Base-by-base conservation (phyloP, 1,284 basidiomycete genomes). In the Cutaneotrichosporon mucoides region DNA sequence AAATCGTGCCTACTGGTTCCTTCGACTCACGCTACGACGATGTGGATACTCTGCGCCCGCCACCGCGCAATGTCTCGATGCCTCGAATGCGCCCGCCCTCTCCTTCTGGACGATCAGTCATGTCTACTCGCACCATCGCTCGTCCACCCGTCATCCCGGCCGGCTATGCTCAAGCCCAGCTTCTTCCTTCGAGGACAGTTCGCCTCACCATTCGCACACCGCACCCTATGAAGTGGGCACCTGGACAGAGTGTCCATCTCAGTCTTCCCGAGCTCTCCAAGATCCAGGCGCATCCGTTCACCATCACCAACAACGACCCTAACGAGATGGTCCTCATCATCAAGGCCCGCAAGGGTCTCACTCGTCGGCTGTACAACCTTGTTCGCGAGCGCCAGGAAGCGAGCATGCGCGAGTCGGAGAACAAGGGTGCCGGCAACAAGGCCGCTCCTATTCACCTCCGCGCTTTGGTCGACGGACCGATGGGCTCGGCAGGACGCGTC, bases 271-370 rank as follows among this genome's bases (percentile, higher is more conserved):
- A 82, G 16, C 80, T 93, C 10, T 85, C 86, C 6, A 81, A 79
- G 47, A 81, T 87, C 72, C 84, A 86, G 52, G 84, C 85, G 3
- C 90, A 93, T 71, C 91, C 90, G 1, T 93, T 92, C 76, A 92
- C 91, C 0, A 86, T 86, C 61, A 85, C 85, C 15, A 86, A 85
- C 43, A 82, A 86, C 36, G 86, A 85, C 70, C 85, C 88, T 62
- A 61, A 65, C 46, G 84, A 85, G 60, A 81, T 92, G 61, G 81
- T 89, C 3, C 81, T 93, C 47, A 81, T 92, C 55, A 81, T 93
- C 54, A 87, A 90, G 56, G 85, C 88, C 1, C 85, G 89, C 68
- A 81, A 82, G 36, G 90, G 90, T 3, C 87, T 90, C 80, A 92
- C 90, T 1, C 82, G 82, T 61, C 78, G 84, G n/a, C 80, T 92